A percentile compares a stretch with the other conserved stretches of the same genome.
Evolutionary conservation across 345 rosid genomes (phyloP).

Genomic region (Populus ilicifolia): DNA sequence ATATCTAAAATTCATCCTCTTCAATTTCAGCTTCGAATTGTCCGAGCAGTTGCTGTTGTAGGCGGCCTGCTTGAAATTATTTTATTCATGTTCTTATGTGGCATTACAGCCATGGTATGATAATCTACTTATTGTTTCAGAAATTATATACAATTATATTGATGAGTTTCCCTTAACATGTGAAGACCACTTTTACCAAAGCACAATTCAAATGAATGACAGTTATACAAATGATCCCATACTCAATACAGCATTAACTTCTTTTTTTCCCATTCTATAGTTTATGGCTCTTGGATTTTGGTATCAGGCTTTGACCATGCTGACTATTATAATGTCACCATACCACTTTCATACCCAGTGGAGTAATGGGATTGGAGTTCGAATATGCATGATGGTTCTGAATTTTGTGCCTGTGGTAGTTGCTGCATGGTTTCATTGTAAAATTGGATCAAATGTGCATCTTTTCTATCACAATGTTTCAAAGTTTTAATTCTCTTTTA

Average conservation of each 20-base stretch:
- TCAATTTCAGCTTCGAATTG: constrained; percentile 77
- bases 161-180: not conserved
- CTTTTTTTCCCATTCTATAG: not conserved
- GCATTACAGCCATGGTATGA: constrained; percentile 74
- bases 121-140: constrained; percentile 3
- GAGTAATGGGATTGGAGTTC: not conserved
- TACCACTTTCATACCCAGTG: not conserved
- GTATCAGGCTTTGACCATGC: not conserved
- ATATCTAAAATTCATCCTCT: not conserved
- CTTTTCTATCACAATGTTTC: not conserved
- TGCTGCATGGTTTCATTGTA: not conserved
- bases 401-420: not conserved
- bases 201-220: not conserved
- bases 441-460: not conserved
- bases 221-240: not conserved
- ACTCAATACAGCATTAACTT: not conserved
- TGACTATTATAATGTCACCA: not conserved
- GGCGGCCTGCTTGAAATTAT: constrained; percentile 91
- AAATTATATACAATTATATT: not conserved
- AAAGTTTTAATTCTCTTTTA: not conserved
- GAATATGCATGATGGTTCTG: not conserved
- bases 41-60: constrained; percentile 84
- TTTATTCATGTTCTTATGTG: constrained; percentile 88
- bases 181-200: not conserved
- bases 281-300: not conserved